Base-by-base conservation (phyloP, 768 basidiomycete genomes). In the Leucosporidium yakuticum region DNA sequence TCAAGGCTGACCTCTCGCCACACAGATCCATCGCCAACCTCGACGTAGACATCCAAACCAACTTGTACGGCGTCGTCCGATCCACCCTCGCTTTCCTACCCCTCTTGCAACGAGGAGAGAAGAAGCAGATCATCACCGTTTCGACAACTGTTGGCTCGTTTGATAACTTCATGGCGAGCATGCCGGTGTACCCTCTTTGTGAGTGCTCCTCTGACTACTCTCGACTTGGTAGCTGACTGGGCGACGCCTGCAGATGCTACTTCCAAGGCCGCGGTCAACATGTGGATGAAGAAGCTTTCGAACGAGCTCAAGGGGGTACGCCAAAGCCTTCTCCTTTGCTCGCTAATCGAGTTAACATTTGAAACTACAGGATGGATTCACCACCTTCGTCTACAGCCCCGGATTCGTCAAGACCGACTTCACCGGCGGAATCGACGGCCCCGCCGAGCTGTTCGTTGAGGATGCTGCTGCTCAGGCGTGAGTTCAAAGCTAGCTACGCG, bases 11-110 rank as follows among this genome's bases (percentile, higher is more conserved):
- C 19, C 17, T 2, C 25, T 29, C 14, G 14, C 15, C n/a, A n/a
- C 7, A 48, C 12, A 36, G 60, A 8, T 29, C 31, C 47, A 31
- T 32, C 7, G 7, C 48, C n/a, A 9, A 61, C 17, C 27, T 61
- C 27, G 25, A 61, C n/a, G n/a, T n/a, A 20, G 27, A 49, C 48
- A 47, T 61, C 25, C 19, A 32, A 1, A 73, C 75, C 36, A 82
- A 83, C 74, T 77, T 79, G 50, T 53, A 79, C 59, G 80, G 80
- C 36, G 74, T 77, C 23, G 74, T 81, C 20, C 74, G 76, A 66
- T 77, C 79, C 23, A 79, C 76, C 67, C 80, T 80, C 72, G 73
- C 74, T 6, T 80, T 82, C 76, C 76, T 83, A 6, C 81, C 81
- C 19, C 76, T 82, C 27, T 73, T 82, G 53, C 51, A 54, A 8